These are phyloP conservation scores for Acer campestre DNA, from an alignment of 345 rosid genomes.

Conservation along the genomic window DNA sequence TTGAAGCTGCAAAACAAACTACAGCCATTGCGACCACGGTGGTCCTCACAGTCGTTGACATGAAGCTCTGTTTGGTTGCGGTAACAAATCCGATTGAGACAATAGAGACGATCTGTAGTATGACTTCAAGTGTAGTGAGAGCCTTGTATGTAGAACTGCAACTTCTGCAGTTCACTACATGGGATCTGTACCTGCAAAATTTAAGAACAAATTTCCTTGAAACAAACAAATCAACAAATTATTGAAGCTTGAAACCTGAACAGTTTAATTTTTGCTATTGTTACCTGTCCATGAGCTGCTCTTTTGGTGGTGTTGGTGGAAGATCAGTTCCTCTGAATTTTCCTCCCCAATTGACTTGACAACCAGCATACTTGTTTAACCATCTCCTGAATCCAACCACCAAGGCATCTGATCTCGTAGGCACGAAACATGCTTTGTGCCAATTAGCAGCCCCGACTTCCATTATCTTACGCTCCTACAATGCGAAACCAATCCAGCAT, in stretches of 20 bases:
- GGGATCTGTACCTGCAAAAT: slow-evolving; percentile 70
- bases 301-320: slow-evolving; percentile 33
- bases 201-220: background rate
- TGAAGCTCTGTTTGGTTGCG: slow-evolving; percentile 38
- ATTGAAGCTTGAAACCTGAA: background rate
- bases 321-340: slow-evolving; percentile 52
- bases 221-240: background rate
- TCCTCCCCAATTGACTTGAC: slow-evolving; percentile 74
- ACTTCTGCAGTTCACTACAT: slow-evolving; percentile 77
- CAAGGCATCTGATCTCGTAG: slow-evolving; percentile 68
- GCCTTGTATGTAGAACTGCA: slow-evolving; percentile 60
- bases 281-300: slow-evolving; percentile 16
- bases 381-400: slow-evolving; percentile 77
- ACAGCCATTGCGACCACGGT: no score
- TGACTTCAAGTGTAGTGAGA: slow-evolving; percentile 57
- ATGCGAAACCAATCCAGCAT: background rate
- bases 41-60: slow-evolving; percentile 31
- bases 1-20: no score
- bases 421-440: slow-evolving; percentile 78
- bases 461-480: slow-evolving; percentile 66
- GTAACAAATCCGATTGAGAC: slow-evolving; percentile 56
- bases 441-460: slow-evolving; percentile 64
- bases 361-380: slow-evolving; percentile 60
- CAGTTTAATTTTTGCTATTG: slow-evolving; percentile 2
- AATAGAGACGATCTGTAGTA: slow-evolving; percentile 54